A percentile compares a stretch with the other conserved stretches of the same genome.
Conservation (phyloP, 257 asterid species). For the Rehmannia glutinosa region DNA sequence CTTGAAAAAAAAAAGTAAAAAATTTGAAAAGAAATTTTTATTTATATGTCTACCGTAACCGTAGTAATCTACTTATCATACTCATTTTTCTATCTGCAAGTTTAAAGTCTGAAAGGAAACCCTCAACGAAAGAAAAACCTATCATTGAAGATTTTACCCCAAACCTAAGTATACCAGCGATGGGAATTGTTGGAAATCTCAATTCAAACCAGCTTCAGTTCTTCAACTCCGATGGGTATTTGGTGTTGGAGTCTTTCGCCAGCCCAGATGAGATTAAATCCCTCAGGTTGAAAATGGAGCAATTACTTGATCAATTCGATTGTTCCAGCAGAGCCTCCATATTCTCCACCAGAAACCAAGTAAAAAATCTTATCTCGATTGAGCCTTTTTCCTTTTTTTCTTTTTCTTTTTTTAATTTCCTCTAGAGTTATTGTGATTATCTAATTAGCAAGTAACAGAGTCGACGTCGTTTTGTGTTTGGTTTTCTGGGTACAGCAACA, state of each 20-base stretch:
- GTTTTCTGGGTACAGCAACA: conserved; percentile 43
- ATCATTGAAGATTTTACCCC: neutral
- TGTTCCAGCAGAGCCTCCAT: conserved; percentile 55
- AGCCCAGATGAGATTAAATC: conserved; percentile 56
- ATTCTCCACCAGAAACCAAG: conserved; percentile 92
- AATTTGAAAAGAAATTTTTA: too few relatives aligned
- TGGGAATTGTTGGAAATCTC: conserved; percentile 36
- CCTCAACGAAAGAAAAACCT: neutral
- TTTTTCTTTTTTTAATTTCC: neutral
- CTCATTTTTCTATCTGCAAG: neutral
- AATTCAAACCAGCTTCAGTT: conserved; percentile 31
- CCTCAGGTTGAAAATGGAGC: conserved; percentile 61
- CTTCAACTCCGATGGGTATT: conserved; percentile 56
- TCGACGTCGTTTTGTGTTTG: conserved; percentile 11
- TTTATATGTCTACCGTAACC: too few relatives aligned
- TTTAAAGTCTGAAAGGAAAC: neutral
- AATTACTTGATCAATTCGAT: conserved; percentile 69
- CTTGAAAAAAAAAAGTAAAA: too few relatives aligned
- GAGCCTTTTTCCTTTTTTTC: neutral
- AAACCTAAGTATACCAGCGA: neutral
- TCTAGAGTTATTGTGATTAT: neutral
- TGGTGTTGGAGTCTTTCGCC: conserved; percentile 77
- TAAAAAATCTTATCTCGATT: conserved; percentile 17
- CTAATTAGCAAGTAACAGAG: neutral
- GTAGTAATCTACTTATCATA: too few relatives aligned